phyloP scores from a whole-genome alignment of 1,284 basidiomycete genomes.

The Ganoderma multipileum region DNA sequence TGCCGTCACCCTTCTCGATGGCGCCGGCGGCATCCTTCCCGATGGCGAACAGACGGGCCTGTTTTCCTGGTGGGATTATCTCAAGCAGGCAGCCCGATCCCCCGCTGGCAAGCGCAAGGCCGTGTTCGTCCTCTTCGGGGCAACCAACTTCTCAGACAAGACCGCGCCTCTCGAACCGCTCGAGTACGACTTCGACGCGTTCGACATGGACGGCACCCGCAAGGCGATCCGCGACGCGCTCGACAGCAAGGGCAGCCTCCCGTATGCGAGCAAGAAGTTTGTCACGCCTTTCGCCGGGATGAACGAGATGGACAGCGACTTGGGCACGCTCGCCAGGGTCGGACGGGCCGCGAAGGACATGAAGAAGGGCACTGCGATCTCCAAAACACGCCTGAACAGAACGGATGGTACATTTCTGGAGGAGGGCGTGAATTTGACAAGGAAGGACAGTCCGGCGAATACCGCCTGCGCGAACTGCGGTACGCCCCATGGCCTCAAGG shows the following conservation, averaged over 20 bases:
- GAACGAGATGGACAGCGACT: slow-evolving; percentile 1
- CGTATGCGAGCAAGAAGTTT: slow-evolving; percentile 18
- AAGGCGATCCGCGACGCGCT: slow-evolving; percentile 15
- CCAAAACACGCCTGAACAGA: slow-evolving; percentile 1
- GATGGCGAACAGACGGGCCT: slow-evolving; percentile 16
- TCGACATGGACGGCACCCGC: slow-evolving; percentile 22
- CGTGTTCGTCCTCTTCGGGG: slow-evolving; percentile 12
- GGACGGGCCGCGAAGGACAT: background rate
- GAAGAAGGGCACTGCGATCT: slow-evolving; percentile 19
- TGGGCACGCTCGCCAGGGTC: background rate
- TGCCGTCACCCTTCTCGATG: slow-evolving; percentile 23
- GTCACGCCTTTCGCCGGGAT: slow-evolving; percentile 1
- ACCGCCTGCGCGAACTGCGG: slow-evolving; percentile 20
- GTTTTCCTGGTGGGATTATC: slow-evolving; percentile 11
- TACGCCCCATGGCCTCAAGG: slow-evolving; percentile 14
- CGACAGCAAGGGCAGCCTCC: slow-evolving; percentile 20
- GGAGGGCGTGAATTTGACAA: slow-evolving; percentile 9
- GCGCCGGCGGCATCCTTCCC: slow-evolving; percentile 22
- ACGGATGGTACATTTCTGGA: slow-evolving; percentile 4
- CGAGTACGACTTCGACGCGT: slow-evolving; percentile 25
- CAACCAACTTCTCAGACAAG: slow-evolving; percentile 18
- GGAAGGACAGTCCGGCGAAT: slow-evolving; percentile 11
- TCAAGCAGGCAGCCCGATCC: slow-evolving; percentile 2
- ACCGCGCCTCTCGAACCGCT: background rate
- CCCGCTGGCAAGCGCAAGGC: slow-evolving; percentile 3